These are phyloP conservation scores for Backusella luteola DNA, from an alignment of 192 early-diverging fungal genomes.

Conservation along the genomic window DNA sequence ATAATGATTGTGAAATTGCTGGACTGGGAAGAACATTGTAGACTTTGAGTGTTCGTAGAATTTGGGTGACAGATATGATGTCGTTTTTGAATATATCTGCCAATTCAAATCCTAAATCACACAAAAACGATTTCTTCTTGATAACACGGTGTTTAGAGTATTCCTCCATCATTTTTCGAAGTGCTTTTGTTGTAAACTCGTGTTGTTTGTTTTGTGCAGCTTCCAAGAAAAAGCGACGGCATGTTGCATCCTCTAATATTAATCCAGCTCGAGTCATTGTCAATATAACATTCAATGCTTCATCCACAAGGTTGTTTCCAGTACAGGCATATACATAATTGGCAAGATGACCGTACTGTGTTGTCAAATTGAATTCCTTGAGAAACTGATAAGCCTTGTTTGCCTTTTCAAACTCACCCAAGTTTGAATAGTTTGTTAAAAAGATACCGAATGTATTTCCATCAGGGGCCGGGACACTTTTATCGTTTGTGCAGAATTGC, in stretches of 20 bases:
- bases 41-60: constrained; percentile 10
- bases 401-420: constrained; percentile 12
- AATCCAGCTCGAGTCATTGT: constrained; percentile 20
- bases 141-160: neutral
- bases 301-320: neutral
- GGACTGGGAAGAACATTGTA: neutral
- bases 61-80: neutral
- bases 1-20: neutral
- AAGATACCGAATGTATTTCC: constrained; percentile 26
- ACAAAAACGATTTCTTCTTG: neutral
- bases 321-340: constrained; percentile 26
- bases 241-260: constrained; percentile 16
- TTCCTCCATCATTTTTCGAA: neutral
- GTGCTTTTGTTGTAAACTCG: neutral
- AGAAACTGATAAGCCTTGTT: constrained; percentile 4
- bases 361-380: constrained; percentile 13
- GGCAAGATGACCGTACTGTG: constrained; percentile 34
- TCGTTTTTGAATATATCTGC: neutral
- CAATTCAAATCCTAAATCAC: neutral
- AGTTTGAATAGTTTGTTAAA: constrained; percentile 8
- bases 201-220: neutral
- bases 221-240: constrained; percentile 1
- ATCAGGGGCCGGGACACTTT: constrained; percentile 26
- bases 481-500: neutral
- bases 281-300: constrained; percentile 11